phyloP scores from a whole-genome alignment of 2,329 filamentous ascomycete species.

The Colletotrichum sp. region DNA sequence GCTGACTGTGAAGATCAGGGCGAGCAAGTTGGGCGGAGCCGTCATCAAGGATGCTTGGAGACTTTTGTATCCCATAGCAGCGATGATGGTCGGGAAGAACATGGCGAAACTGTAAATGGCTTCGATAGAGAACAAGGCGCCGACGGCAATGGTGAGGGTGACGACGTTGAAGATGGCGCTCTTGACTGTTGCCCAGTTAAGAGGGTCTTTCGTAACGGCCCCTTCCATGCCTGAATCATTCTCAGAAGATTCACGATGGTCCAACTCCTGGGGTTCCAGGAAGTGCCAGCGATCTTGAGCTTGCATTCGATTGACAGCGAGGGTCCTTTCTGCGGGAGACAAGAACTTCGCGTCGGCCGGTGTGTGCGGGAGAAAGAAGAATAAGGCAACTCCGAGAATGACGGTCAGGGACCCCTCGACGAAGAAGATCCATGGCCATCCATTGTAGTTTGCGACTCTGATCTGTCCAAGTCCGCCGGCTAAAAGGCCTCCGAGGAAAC shows the following conservation, averaged over 20 bases:
- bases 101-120: slow-evolving; percentile 25
- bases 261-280: neutral
- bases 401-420: slow-evolving; percentile 18
- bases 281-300: slow-evolving; percentile 9
- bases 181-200: neutral
- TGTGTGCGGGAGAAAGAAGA: slow-evolving; percentile 8
- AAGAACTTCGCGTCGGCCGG: slow-evolving; percentile 16
- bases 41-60: slow-evolving; percentile 26
- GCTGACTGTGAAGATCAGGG: slow-evolving; percentile 25
- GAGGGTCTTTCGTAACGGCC: neutral
- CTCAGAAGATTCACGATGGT: neutral
- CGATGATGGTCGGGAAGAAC: slow-evolving; percentile 28
- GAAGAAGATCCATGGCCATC: slow-evolving; percentile 25
- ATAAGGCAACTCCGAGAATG: neutral
- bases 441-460: neutral
- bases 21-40: slow-evolving; percentile 27
- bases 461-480: slow-evolving; percentile 12
- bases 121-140: slow-evolving; percentile 27
- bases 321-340: neutral
- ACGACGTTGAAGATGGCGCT: slow-evolving; percentile 24
- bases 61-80: slow-evolving; percentile 20
- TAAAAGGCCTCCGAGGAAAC: slow-evolving; percentile 17
- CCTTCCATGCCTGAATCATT: neutral
- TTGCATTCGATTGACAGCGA: neutral
- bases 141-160: slow-evolving; percentile 23